Percentiles rank a stretch among this genome's conserved stretches.
Conservation (phyloP, 2,329 filamentous ascomycete genomes). For the Penicillium sp. region DNA sequence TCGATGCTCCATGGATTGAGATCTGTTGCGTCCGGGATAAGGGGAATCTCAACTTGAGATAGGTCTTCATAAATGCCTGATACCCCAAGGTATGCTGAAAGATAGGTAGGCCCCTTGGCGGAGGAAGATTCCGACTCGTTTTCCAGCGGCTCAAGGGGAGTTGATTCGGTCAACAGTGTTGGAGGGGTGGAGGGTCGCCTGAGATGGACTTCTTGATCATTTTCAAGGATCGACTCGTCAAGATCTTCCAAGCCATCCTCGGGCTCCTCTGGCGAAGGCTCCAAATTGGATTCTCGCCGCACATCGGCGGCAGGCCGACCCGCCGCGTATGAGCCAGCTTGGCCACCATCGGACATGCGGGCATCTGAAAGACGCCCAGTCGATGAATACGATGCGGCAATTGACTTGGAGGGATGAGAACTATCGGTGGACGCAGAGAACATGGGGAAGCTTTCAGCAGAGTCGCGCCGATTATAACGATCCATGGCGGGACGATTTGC, state of each 20-base stretch:
- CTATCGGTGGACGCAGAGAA: slow-evolving; percentile 63
- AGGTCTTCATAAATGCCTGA: slow-evolving; percentile 23
- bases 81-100: slow-evolving; percentile 7
- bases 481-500: slow-evolving; percentile 32
- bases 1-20: slow-evolving; percentile 45
- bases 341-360: slow-evolving; percentile 20
- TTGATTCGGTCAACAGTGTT: slow-evolving; percentile 39
- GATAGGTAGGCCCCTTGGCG: background rate
- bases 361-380: slow-evolving; percentile 24
- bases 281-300: slow-evolving; percentile 21
- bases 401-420: slow-evolving; percentile 55
- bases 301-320: slow-evolving; percentile 2
- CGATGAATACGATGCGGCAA: slow-evolving; percentile 53
- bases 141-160: slow-evolving; percentile 23
- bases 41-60: slow-evolving; percentile 31
- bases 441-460: slow-evolving; percentile 64
- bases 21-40: slow-evolving; percentile 31
- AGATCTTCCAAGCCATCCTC: slow-evolving; percentile 24
- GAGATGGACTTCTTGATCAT: slow-evolving; percentile 39
- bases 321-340: slow-evolving; percentile 16
- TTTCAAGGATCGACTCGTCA: slow-evolving; percentile 27
- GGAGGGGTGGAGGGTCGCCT: slow-evolving; percentile 46
- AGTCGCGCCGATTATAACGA: slow-evolving; percentile 55
- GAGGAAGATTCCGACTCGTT: slow-evolving; percentile 6
- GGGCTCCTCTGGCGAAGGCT: slow-evolving; percentile 22